Evolutionary conservation across 371 early-diverging fungal genomes (phyloP).

Genomic region (Cokeromyces recurvatus): DNA sequence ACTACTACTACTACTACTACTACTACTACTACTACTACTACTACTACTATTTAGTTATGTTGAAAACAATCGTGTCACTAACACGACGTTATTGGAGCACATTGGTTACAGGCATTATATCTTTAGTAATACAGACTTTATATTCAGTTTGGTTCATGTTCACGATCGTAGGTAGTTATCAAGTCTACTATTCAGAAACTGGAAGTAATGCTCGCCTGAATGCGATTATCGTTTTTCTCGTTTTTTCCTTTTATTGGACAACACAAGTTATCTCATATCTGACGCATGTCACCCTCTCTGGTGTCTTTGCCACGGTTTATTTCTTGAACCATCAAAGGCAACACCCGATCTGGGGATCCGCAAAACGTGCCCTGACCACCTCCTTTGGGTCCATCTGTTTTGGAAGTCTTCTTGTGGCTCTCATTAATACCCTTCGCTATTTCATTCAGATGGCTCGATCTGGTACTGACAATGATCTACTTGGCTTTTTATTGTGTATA

Average conservation of each 20-base stretch:
- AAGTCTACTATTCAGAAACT: conserved; percentile 30
- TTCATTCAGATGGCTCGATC: conserved; percentile 24
- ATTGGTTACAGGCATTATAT: conserved; percentile 36
- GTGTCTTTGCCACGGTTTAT: conserved; percentile 77
- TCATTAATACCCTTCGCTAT: conserved; percentile 59
- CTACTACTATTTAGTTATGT: too few species aligned
- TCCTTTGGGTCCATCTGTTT: conserved; percentile 93
- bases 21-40: too few species aligned
- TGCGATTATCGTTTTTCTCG: conserved; percentile 58
- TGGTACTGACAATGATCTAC: conserved; percentile 25
- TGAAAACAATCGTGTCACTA: conserved; percentile 52
- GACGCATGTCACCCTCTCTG: conserved; percentile 73
- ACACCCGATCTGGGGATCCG: conserved; percentile 63
- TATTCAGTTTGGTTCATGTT: conserved; percentile 47
- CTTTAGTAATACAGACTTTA: conserved; percentile 46
- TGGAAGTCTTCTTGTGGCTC: conserved; percentile 85
- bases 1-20: too few species aligned
- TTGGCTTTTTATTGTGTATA: conserved; percentile 29
- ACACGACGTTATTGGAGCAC: conserved; percentile 56
- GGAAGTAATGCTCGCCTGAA: conserved; percentile 14
- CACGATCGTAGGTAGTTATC: conserved; percentile 44
- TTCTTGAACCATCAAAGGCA: conserved; percentile 69
- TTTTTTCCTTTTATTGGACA: conserved; percentile 78
- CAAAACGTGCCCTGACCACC: conserved; percentile 83
- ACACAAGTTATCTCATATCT: conserved; percentile 72